Percentiles rank a stretch among this genome's conserved stretches.
Evolutionary conservation across 345 rosid species (phyloP).

Genomic region (Erucastrum elatum): DNA sequence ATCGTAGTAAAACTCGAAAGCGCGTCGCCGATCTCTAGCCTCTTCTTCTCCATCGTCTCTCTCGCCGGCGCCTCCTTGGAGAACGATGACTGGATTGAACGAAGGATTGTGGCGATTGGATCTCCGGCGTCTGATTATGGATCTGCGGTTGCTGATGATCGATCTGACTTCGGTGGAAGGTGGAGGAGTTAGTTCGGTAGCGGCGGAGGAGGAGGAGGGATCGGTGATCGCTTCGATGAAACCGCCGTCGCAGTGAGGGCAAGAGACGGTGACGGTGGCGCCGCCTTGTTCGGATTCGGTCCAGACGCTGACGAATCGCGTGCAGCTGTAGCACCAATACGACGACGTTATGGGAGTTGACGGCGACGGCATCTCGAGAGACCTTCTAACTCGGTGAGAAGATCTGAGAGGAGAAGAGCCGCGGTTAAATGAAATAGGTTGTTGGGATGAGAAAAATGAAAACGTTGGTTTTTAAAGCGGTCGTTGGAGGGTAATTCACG

Average conservation of each 20-base stretch:
- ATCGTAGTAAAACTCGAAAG: conserved; percentile 65
- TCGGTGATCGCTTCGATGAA: conserved; percentile 55
- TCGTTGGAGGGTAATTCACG: conserved; percentile 25
- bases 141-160: conserved; percentile 41
- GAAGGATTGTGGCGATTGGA: conserved; percentile 47
- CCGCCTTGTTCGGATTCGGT: conserved; percentile 36
- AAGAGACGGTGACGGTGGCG: conserved; percentile 40
- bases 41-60: conserved; percentile 33
- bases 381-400: conserved; percentile 7
- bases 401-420: conserved; percentile 13
- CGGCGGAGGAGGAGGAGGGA: conserved; percentile 7
- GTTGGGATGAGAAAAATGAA: conserved; percentile 18
- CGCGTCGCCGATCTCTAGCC: conserved; percentile 33
- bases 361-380: conserved; percentile 24
- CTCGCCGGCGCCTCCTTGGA: conserved; percentile 53
- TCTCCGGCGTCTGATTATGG: conserved; percentile 39
- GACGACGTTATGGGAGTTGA: conserved; percentile 39
- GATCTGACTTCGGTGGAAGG: conserved; percentile 30
- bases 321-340: conserved; percentile 81
- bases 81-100: conserved; percentile 72
- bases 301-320: conserved; percentile 54
- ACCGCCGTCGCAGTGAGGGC: conserved; percentile 73
- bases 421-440: conserved; percentile 2
- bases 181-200: conserved; percentile 13
- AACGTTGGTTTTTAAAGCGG: conserved; percentile 29